Conservation (phyloP, 306 rosid genomes). For the Macrotyloma uniflorum region DNA sequence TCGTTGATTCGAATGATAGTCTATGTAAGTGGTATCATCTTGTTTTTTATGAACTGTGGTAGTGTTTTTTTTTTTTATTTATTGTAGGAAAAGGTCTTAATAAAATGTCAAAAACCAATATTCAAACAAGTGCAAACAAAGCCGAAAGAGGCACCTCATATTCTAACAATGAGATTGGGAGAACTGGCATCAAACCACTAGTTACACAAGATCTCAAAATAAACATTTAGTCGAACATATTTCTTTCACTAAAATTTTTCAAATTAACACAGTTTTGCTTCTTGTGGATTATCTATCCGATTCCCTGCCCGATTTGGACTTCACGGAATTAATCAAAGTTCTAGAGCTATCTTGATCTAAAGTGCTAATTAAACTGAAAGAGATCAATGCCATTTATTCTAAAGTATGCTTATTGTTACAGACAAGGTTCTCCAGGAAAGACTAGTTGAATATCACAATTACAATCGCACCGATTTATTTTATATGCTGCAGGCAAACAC, state of each 20-base stretch:
- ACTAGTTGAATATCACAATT: background rate
- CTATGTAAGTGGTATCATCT: too few relatives aligned
- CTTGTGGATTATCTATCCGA: too few relatives aligned
- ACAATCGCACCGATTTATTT: background rate
- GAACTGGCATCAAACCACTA: background rate
- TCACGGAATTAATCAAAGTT: too few relatives aligned
- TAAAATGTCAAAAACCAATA: background rate
- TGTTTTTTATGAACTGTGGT: too few relatives aligned
- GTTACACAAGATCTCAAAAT: background rate
- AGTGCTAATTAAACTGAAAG: too few relatives aligned
- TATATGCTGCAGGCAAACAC: background rate
- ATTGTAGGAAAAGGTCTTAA: background rate
- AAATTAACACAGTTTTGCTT: too few relatives aligned
- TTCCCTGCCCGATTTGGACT: too few relatives aligned
- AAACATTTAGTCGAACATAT: background rate
- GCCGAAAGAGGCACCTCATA: background rate
- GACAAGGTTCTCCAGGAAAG: background rate
- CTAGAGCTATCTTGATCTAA: too few relatives aligned
- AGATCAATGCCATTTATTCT: too few relatives aligned
- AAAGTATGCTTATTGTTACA: background rate
- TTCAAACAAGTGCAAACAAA: background rate
- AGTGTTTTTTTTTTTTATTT: too few relatives aligned
- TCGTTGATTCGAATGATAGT: too few relatives aligned
- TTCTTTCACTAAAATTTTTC: too few relatives aligned
- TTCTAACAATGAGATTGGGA: slow-evolving; percentile 3